phyloP scores from a whole-genome alignment of 2,329 filamentous ascomycete species.

The Aspergillus brunneoviolaceus region DNA sequence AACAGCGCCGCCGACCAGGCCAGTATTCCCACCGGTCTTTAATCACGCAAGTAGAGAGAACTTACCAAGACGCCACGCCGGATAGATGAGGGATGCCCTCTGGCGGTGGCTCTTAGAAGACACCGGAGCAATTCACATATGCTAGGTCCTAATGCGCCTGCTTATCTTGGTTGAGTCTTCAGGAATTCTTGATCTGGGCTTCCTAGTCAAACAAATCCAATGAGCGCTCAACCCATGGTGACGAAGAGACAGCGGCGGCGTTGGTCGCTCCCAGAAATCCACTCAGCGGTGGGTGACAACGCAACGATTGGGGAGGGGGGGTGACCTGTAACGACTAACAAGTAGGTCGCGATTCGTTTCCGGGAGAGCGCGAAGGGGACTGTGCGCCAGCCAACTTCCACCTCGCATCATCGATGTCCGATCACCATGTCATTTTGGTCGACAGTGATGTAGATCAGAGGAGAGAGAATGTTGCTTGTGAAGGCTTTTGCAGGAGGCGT shows the following conservation, averaged over 20 bases:
- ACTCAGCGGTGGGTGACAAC: slow-evolving; percentile 14
- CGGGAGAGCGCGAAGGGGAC: slow-evolving; percentile 19
- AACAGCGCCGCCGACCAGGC: no score
- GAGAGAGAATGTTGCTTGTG: neutral
- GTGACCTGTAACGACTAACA: slow-evolving; percentile 14
- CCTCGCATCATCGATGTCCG: slow-evolving; percentile 7
- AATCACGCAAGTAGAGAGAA: neutral
- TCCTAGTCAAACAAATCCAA: no score
- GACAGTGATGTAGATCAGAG: neutral
- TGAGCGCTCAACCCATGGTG: neutral
- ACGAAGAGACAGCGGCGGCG: slow-evolving; percentile 9
- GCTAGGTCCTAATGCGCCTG: neutral
- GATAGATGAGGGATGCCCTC: neutral
- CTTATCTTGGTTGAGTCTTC: neutral
- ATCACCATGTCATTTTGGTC: neutral
- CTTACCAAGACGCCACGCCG: neutral
- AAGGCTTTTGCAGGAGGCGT: neutral
- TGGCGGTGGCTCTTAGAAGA: neutral
- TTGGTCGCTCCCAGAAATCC: slow-evolving; percentile 19
- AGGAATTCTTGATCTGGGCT: no score
- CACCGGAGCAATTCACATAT: neutral
- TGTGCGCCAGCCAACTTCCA: slow-evolving; percentile 16
- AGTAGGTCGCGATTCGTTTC: slow-evolving; percentile 16
- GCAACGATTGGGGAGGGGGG: slow-evolving; percentile 8
- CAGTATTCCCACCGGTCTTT: neutral